Percentiles rank a stretch among this genome's conserved stretches.
These are phyloP conservation scores for Sclerotinia glacialis DNA, from an alignment of 2,329 filamentous ascomycete species.

Conservation along the genomic window DNA sequence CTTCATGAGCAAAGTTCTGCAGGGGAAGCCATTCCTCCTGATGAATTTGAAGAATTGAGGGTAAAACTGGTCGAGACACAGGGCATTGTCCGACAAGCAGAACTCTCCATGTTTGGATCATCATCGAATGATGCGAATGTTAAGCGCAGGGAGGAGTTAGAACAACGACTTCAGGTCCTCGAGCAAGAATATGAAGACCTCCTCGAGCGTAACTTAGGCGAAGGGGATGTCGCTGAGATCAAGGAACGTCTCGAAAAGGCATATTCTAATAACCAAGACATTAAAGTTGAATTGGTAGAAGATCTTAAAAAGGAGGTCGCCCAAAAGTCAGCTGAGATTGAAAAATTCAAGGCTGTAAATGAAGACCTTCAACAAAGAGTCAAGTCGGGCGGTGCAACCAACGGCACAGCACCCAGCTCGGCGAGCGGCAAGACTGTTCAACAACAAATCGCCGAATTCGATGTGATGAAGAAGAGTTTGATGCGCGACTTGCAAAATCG, in stretches of 20 bases:
- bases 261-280: constrained; percentile 71
- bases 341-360: constrained; percentile 74
- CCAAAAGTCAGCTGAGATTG: constrained; percentile 77
- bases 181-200: constrained; percentile 84
- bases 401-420: constrained; percentile 54
- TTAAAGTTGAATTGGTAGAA: constrained; percentile 69
- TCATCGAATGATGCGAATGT: constrained; percentile 60
- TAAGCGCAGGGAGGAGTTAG: constrained; percentile 71
- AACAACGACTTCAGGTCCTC: constrained; percentile 68
- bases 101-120: constrained; percentile 77
- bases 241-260: constrained; percentile 75
- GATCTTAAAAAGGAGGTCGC: constrained; percentile 73
- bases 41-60: constrained; percentile 75
- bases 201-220: constrained; percentile 73
- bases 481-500: constrained; percentile 99
- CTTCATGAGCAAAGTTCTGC: constrained; percentile 72
- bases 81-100: constrained; percentile 87
- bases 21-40: constrained; percentile 76
- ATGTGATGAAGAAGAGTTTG: constrained; percentile 99
- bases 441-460: constrained; percentile 97
- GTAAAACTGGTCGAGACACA: constrained; percentile 83
- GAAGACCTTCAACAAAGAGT: constrained; percentile 74
- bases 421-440: constrained; percentile 87
- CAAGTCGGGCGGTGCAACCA: constrained; percentile 62
- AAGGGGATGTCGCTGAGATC: constrained; percentile 78